Base-by-base conservation (phyloP, 495 filamentous ascomycete species). In the Letharia columbiana region DNA sequence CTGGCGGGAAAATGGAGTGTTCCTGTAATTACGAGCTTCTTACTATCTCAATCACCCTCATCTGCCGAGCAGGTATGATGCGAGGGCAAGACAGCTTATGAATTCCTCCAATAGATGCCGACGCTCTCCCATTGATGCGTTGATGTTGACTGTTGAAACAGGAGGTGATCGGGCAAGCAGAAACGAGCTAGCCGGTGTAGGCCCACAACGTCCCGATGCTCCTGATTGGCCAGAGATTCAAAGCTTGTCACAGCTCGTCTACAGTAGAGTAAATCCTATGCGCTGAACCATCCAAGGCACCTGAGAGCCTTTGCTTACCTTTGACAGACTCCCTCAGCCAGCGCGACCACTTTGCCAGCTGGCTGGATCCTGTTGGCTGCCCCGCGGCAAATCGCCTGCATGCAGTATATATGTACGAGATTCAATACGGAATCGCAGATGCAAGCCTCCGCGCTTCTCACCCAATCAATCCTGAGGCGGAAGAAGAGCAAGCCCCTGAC, bases 381-480 rank as follows among this genome's bases (percentile, higher is more conserved):
- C 54, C 54, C 2, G 6, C 20, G 31, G 31, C 2, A 20, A 37
- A 20, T 7, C 17, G 47, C 42, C 54, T 60, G 63, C 54, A 59
- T 60, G 63, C 54, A 59, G 15, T 54, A 60, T 50, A 65, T 44
- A 11, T 60, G 49, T 45, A 12, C 31, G 41, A 41, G 40, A 2
- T 18, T 41, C 42, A 23, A 33, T 31, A 59, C 42, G 63, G 31
- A 31, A n/a, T 42, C 5, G 54, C 63, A 60, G 39, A 65, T 65
- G 63, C 44, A 60, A 20, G 40, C 63, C 18, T 42, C 4, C 31
- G 23, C 37, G 41, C n/a, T 45, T 35, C 3, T 40, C n/a, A 50
- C 56, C 63, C 63, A 65, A 65, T 58, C 63, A 65, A 28, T 60
- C 41, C 18, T 40, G 37, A 60, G n/a, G 56, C 54, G 47, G 37